phyloP scores from a whole-genome alignment of 352 stramenopile genomes.

The Globisporangium cederbergense region DNA sequence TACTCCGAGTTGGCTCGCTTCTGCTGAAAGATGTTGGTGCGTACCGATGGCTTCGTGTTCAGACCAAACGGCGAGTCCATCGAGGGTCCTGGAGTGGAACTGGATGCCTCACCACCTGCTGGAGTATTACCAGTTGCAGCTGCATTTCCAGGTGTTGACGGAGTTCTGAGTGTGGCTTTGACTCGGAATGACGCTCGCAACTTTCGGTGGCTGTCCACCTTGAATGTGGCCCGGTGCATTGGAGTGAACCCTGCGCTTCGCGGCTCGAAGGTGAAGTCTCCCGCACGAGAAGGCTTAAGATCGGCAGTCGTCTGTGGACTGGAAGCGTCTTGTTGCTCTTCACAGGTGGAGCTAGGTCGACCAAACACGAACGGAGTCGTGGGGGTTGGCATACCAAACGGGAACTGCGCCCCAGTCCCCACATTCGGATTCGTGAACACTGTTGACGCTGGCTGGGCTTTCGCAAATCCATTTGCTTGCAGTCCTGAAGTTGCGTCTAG shows the following conservation, averaged over 20 bases:
- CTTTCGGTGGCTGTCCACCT: conserved; percentile 15
- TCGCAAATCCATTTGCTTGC: not conserved
- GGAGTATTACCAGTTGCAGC: not conserved
- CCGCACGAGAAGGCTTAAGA: not conserved
- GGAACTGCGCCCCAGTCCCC: conserved; percentile 18
- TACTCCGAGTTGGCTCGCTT: conserved; percentile 21
- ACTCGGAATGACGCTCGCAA: conserved; percentile 27
- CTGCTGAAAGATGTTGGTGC: conserved; percentile 28
- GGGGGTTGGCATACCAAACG: conserved; percentile 22
- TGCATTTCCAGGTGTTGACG: conserved; percentile 12
- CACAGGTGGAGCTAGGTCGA: not conserved
- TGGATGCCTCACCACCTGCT: not conserved
- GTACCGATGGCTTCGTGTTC: conserved; percentile 13
- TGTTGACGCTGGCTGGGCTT: not conserved
- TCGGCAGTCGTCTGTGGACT: not conserved
- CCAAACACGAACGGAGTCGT: conserved; percentile 25
- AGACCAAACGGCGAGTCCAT: conserved; percentile 31
- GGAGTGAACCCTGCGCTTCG: conserved; percentile 5
- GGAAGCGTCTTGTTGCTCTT: not conserved
- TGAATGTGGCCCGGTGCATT: not conserved
- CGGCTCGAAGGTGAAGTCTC: conserved; percentile 16
- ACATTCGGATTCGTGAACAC: conserved; percentile 14
- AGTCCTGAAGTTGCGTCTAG: not conserved
- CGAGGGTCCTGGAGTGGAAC: conserved; percentile 10
- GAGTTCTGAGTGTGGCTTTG: conserved; percentile 26